Evolutionary conservation across 371 early-diverging fungal species (phyloP).

Genomic region (Capillidium heterosporum): DNA sequence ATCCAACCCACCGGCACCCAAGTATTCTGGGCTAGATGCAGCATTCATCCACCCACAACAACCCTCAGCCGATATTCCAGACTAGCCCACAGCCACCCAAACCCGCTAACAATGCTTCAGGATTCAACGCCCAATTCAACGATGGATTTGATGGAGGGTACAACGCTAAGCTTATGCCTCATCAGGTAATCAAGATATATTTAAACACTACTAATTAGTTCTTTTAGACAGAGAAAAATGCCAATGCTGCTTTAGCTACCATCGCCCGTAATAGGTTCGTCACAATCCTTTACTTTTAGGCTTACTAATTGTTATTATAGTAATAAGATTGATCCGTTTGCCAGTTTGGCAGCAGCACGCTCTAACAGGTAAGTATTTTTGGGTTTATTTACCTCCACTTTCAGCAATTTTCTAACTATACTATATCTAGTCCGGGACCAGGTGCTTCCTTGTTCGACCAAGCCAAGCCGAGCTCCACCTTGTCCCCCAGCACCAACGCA

Average conservation of each 20-base stretch:
- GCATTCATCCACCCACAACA: too few relatives aligned
- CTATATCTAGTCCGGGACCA: background rate
- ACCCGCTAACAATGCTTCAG: background rate
- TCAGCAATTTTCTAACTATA: too few relatives aligned
- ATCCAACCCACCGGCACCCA: background rate
- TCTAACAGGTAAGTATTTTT: background rate
- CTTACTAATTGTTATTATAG: background rate
- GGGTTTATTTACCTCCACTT: background rate
- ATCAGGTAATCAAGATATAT: background rate
- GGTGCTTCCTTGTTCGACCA: too few relatives aligned
- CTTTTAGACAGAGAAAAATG: background rate
- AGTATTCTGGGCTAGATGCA: background rate
- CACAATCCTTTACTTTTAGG: background rate
- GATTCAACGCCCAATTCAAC: background rate
- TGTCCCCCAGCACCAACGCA: background rate
- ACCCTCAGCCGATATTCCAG: background rate
- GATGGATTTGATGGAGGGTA: conserved; percentile 4
- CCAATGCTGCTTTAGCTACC: background rate
- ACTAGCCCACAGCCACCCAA: background rate
- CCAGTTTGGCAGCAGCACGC: background rate
- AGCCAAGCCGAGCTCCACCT: background rate
- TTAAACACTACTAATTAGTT: background rate
- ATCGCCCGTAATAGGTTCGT: conserved; percentile 2
- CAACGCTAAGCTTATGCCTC: conserved; percentile 3
- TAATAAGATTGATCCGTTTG: conserved; percentile 2